Base-by-base conservation (phyloP, 2,329 filamentous ascomycete species). In the Karstenula rhodostoma region DNA sequence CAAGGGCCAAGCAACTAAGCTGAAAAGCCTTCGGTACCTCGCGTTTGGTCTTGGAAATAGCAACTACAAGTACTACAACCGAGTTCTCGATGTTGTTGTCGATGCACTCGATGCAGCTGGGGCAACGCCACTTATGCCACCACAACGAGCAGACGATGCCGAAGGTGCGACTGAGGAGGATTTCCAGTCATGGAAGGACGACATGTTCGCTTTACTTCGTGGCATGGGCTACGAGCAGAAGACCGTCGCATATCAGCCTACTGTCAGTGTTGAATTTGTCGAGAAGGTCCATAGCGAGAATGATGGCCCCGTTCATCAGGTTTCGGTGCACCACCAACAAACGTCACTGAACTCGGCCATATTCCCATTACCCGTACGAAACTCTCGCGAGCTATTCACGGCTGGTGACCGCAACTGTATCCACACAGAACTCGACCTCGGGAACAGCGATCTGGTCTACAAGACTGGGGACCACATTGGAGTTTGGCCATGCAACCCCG, bases 31-130 rank as follows among this genome's bases (percentile, higher is more conserved):
- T 22, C 67, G 71, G 27, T 82, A 81, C 59, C 52, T 77, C n/a
- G 79, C 79, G 7, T 77, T 82, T 47, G 81, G 80, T 12, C 73
- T 82, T 44, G 80, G 81, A 7, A 82, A 83, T 67, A 80, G 76
- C 64, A 82, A 81, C 62, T 82, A 83, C 74, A 81, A 81, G 64
- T 75, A 81, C 68, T 82, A 79, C 68, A 82, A 82, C 61, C 72
- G 72, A 27, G 79, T 82, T 9, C 69, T 80, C 12, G 74, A 81
- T 56, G 71, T 73, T 12, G 71, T 79, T 4, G 72, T 67, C 7
- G 63, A 72, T 40, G 66, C 64, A 48, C 65, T 79, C 19, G 66
- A 79, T 49, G 56, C 60, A 7, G 69, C 75, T 29, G 77, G 78
- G 25, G 78, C 77, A 4, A 67, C 65, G 17, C 43, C 67, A 27